phyloP scores from a whole-genome alignment of 169 alveolate genomes.

The Amoebophrya sp. region DNA sequence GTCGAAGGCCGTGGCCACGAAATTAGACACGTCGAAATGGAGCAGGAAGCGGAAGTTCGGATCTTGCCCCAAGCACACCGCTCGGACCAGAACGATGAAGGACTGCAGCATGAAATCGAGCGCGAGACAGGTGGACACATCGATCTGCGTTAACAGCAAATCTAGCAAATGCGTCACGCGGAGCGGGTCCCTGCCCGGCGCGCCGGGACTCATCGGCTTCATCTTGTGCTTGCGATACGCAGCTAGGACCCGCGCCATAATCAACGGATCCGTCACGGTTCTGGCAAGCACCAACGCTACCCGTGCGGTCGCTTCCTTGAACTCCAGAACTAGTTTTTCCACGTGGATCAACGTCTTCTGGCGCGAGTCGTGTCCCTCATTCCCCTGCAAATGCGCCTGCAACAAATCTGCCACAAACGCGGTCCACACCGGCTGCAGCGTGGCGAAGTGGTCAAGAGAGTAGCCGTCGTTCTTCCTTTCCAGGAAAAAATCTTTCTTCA shows the following conservation, averaged over 20 bases:
- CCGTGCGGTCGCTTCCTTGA: neutral
- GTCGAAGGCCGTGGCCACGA: neutral
- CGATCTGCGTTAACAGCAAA: neutral
- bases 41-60: neutral
- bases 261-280: neutral
- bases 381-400: too few relatives aligned
- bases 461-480: neutral
- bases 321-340: neutral
- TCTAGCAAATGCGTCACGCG: neutral
- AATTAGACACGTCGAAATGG: neutral
- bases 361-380: too few relatives aligned
- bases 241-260: neutral
- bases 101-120: constrained; percentile 14
- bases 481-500: neutral
- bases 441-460: neutral
- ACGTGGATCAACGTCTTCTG: too few relatives aligned
- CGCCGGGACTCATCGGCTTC: too few relatives aligned
- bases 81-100: neutral
- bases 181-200: too few relatives aligned
- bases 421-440: too few relatives aligned
- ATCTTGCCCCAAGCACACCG: neutral
- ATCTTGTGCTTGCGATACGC: neutral
- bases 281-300: neutral
- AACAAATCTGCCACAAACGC: too few relatives aligned
- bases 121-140: neutral